Evolutionary conservation across 106 monocot genomes (phyloP).

Genomic region (Iris macrosiphon): DNA sequence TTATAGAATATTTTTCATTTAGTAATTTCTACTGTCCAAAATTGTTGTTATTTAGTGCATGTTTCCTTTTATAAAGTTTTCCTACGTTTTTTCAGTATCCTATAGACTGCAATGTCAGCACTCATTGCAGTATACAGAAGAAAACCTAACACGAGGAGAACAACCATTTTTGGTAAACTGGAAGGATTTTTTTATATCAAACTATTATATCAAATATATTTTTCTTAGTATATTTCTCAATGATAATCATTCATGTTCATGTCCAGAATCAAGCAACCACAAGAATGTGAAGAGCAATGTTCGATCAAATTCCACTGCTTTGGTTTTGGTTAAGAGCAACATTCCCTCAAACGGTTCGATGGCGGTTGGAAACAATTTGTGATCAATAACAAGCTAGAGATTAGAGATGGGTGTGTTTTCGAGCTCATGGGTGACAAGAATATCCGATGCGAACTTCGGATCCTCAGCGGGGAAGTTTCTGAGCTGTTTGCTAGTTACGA

Average conservation of each 20-base stretch:
- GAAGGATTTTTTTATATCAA: not conserved
- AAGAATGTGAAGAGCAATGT: not conserved
- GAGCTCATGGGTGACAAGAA: constrained; percentile 35
- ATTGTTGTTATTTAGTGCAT: too few species aligned
- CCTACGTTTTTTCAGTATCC: too few species aligned
- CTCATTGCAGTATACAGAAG: too few species aligned
- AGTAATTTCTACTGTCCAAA: too few species aligned
- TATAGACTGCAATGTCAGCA: too few species aligned
- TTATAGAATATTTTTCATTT: too few species aligned
- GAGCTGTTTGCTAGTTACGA: not conserved
- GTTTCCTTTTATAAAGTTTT: too few species aligned
- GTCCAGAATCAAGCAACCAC: not conserved
- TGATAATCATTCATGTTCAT: too few species aligned
- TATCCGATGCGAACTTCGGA: constrained; percentile 29
- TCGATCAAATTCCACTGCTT: not conserved
- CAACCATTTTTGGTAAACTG: too few species aligned
- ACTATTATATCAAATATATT: not conserved
- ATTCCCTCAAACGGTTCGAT: constrained; percentile 5
- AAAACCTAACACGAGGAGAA: too few species aligned
- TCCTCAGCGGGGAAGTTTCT: constrained; percentile 36
- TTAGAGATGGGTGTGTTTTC: constrained; percentile 53
- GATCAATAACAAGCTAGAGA: constrained; percentile 28
- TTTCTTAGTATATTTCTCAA: too few species aligned
- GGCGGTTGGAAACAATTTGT: constrained; percentile 36
- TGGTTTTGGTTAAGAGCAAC: constrained; percentile 4